A percentile compares a stretch with the other conserved stretches of the same genome.
Evolutionary conservation across 768 basidiomycete genomes (phyloP).

Genomic region (Trametes villosa): DNA sequence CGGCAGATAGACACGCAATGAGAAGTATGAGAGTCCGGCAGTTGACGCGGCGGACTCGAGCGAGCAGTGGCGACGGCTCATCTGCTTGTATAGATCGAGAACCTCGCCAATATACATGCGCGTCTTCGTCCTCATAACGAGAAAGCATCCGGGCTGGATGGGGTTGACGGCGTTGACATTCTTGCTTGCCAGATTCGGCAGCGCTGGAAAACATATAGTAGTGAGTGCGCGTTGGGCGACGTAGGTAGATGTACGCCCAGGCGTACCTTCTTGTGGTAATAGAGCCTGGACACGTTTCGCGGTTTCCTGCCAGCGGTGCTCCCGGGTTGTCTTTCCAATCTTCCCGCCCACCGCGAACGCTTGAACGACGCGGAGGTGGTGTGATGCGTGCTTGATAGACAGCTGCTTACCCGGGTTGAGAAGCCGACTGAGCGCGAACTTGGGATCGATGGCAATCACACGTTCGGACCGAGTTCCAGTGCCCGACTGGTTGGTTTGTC

Average conservation of each 20-base stretch:
- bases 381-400: background rate
- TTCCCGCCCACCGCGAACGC: background rate
- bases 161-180: background rate
- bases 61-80: background rate
- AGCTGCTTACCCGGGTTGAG: background rate
- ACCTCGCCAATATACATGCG: background rate
- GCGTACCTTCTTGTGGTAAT: too few relatives aligned
- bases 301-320: background rate
- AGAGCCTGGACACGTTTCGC: background rate
- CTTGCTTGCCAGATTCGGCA: background rate
- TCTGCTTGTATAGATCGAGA: conserved; percentile 2
- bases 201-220: background rate
- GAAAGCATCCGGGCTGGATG: background rate
- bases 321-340: background rate
- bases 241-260: background rate
- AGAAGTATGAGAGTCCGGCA: background rate
- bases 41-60: background rate
- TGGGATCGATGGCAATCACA: background rate
- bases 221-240: background rate
- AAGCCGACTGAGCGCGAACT: background rate
- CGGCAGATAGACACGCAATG: background rate
- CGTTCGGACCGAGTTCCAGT: background rate
- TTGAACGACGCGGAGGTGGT: background rate
- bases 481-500: background rate
- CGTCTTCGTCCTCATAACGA: background rate